Evolutionary conservation across 306 rosid species (phyloP).

Genomic region (Ammopiptanthus mongolicus): DNA sequence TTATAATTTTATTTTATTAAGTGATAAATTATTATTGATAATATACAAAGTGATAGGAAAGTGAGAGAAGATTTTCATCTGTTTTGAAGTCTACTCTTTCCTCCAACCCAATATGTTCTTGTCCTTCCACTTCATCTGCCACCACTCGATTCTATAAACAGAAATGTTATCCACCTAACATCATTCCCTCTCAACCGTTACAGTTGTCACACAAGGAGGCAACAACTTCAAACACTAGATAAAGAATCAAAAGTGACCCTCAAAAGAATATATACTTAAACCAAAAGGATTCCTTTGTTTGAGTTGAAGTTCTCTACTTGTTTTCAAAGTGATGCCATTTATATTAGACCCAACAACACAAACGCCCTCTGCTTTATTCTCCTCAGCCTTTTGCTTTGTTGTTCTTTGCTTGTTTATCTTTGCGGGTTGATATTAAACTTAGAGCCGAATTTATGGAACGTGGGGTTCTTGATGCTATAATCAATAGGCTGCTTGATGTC

Average conservation of each 20-base stretch:
- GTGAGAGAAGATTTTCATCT: too few relatives aligned
- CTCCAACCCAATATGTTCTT: slow-evolving; percentile 47
- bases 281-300: slow-evolving; percentile 25
- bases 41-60: too few relatives aligned
- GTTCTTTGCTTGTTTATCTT: slow-evolving; percentile 4
- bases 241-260: slow-evolving; percentile 16
- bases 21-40: too few relatives aligned
- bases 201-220: too few relatives aligned
- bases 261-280: slow-evolving; percentile 17
- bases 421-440: background rate
- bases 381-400: slow-evolving; percentile 11
- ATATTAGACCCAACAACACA: slow-evolving; percentile 21
- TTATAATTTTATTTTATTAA: too few relatives aligned
- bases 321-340: slow-evolving; percentile 16
- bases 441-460: slow-evolving; percentile 23
- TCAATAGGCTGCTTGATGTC: slow-evolving; percentile 32
- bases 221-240: too few relatives aligned
- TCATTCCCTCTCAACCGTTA: too few relatives aligned
- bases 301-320: slow-evolving; percentile 14
- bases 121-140: slow-evolving; percentile 28
- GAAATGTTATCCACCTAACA: too few relatives aligned
- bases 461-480: slow-evolving; percentile 31
- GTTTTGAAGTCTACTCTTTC: slow-evolving; percentile 25
- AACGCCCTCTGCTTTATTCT: slow-evolving; percentile 24
- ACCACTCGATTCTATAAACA: slow-evolving; percentile 31